Percentiles rank a stretch among this genome's conserved stretches.
phyloP scores from a whole-genome alignment of 1,139 yeast genomes.

The Suhomyces panamericanus region DNA sequence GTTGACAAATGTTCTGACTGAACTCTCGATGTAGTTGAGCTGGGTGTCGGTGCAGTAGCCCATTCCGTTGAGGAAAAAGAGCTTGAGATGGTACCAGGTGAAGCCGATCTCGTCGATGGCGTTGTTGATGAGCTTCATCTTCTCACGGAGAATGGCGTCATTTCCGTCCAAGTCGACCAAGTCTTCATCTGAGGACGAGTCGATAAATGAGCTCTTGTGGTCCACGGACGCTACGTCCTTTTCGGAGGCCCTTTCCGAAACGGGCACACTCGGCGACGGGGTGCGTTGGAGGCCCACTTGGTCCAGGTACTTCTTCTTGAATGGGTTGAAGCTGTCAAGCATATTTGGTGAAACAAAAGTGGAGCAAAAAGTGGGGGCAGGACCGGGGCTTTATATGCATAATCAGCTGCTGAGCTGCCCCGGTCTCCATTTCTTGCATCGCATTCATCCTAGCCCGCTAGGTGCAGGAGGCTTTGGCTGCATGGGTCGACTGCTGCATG shows the following conservation, averaged over 20 bases:
- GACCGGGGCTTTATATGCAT: neutral
- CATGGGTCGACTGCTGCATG: no score
- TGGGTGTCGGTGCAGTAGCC: constrained; percentile 68
- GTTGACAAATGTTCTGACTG: constrained; percentile 40
- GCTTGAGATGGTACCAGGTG: constrained; percentile 47
- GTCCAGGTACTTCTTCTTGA: neutral
- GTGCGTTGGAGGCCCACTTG: neutral
- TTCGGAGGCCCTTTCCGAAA: neutral
- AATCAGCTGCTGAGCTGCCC: neutral
- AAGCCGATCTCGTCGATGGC: constrained; percentile 55
- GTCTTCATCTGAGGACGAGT: constrained; percentile 14
- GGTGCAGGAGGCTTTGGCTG: no score
- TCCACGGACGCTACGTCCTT: constrained; percentile 7
- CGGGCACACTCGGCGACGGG: neutral
- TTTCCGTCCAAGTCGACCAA: constrained; percentile 23
- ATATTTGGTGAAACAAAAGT: neutral
- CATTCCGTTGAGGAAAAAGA: constrained; percentile 52
- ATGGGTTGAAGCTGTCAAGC: neutral
- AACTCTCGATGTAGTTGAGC: constrained; percentile 43
- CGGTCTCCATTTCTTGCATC: neutral
- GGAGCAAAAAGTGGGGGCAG: neutral
- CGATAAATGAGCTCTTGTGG: constrained; percentile 9
- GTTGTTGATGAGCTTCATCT: constrained; percentile 42
- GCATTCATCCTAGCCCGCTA: no score
- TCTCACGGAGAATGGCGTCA: constrained; percentile 34